Evolutionary conservation across 2,329 filamentous ascomycete species (phyloP), one percentile per base, ranked within the genome.

Genomic region (Aspergillus luchuensis): DNA sequence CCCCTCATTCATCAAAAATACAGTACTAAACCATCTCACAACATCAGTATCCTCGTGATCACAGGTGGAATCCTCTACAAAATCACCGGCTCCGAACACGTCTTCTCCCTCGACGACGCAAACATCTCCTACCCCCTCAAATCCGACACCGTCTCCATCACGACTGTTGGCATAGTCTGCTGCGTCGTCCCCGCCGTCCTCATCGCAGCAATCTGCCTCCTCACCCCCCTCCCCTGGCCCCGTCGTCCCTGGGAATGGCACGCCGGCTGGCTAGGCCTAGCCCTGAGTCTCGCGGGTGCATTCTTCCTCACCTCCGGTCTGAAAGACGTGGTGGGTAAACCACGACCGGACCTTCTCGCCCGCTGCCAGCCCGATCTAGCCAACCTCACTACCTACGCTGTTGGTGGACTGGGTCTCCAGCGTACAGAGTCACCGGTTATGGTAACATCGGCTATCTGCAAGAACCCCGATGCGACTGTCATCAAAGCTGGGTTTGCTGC

Each of bases 141-240:
- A 19, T 8, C 7, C n/a, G 38, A 56, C 39, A 56, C 53, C 2
- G 53, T 56, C 7, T 56, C 53, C 4, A 43, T 56, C 13, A 19
- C 43, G 5, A 56, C 38, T 7, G 53, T 56, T n/a, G 53, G 53
- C 5, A 56, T 56, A 4, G 28, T 45, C 15, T 8, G 17, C 38
- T 56, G 53, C n/a, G 53, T 38, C 15, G 39, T 56, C 8, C 53
- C 53, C 57, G 56, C 53, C 57, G n/a, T 56, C 39, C 53, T 56
- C 23, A 56, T 56, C 33, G 53, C 38, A 25, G 19, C n/a, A 23
- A 33, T 56, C 39, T 43, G 38, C 23, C 53, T 56, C 53, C 8
- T 56, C 17, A 13, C 5, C 7, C 52, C 36, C 36, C 15, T 13
- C 21, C 53, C 53, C 8, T 47, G 53, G 53, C 8, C 8, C 13